phyloP scores from a whole-genome alignment of 768 basidiomycete species.

The Mycena crocata region DNA sequence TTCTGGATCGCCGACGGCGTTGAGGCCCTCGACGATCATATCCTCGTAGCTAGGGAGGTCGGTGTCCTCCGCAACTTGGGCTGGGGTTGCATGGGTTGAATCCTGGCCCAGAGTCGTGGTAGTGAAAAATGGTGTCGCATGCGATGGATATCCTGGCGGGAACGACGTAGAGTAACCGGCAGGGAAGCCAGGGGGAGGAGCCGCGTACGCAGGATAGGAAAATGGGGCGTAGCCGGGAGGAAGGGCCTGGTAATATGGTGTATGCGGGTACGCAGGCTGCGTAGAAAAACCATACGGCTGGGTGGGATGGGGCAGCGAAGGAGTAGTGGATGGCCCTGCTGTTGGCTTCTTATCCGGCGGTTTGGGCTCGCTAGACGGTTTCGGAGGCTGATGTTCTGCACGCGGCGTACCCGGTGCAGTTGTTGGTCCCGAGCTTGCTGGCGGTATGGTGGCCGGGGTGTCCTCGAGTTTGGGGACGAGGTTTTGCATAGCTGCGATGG shows the following conservation, averaged over 20 bases:
- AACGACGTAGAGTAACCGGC: slow-evolving; percentile 42
- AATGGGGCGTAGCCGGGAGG: slow-evolving; percentile 59
- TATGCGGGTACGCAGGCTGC: slow-evolving; percentile 71
- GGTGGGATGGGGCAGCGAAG: slow-evolving; percentile 44
- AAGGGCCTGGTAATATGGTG: slow-evolving; percentile 71
- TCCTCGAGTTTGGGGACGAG: slow-evolving; percentile 37
- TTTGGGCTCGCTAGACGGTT: slow-evolving; percentile 35
- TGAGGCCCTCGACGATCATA: slow-evolving; percentile 88
- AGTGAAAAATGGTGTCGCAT: slow-evolving; percentile 29
- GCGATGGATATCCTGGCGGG: slow-evolving; percentile 28
- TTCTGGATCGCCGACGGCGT: slow-evolving; percentile 74
- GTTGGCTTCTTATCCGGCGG: slow-evolving; percentile 41
- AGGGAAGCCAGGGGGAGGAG: slow-evolving; percentile 46
- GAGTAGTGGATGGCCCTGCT: slow-evolving; percentile 47
- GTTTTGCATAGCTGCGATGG: slow-evolving; percentile 66
- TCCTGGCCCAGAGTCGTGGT: slow-evolving; percentile 10
- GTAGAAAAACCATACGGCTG: slow-evolving; percentile 66
- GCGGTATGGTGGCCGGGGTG: slow-evolving; percentile 15
- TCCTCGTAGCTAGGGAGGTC: slow-evolving; percentile 91
- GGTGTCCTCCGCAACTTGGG: slow-evolving; percentile 42
- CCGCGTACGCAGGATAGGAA: slow-evolving; percentile 50
- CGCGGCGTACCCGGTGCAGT: slow-evolving; percentile 26
- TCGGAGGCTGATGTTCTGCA: slow-evolving; percentile 30
- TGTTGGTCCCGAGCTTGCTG: background rate
- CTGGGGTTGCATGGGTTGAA: slow-evolving; percentile 38